A percentile compares a stretch with the other conserved stretches of the same genome.
These are phyloP conservation scores for Rosa hybrid DNA, from an alignment of 331 rosid species.

Conservation along the genomic window DNA sequence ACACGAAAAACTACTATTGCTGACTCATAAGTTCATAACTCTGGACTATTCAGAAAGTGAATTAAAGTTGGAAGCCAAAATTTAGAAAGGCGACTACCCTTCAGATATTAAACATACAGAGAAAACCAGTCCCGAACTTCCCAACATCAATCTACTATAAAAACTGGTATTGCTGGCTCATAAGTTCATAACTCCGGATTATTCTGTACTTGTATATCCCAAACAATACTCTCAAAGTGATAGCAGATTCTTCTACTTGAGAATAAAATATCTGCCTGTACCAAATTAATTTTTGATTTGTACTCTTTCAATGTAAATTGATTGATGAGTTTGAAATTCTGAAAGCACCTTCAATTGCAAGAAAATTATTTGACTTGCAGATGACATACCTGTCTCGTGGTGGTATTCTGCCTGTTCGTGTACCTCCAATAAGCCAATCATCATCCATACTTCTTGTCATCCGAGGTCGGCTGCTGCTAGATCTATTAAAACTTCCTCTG, in stretches of 20 bases:
- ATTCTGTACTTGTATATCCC: neutral
- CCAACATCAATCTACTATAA: neutral
- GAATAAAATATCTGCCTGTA: neutral
- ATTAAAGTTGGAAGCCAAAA: neutral
- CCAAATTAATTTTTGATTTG: neutral
- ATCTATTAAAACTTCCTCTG: constrained; percentile 45
- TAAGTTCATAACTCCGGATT: neutral
- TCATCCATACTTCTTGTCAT: constrained; percentile 54
- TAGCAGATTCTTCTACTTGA: neutral
- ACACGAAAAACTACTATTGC: neutral
- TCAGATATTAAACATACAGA: neutral
- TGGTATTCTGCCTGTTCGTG: constrained; percentile 68
- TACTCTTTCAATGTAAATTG: neutral
- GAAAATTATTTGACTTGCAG: neutral
- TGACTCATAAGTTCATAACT: neutral
- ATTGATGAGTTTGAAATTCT: neutral
- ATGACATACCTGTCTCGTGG: constrained; percentile 62
- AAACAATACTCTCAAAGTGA: neutral
- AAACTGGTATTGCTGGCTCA: neutral
- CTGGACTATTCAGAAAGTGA: neutral
- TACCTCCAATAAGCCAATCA: constrained; percentile 92
- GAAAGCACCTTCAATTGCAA: neutral
- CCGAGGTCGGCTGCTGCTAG: constrained; percentile 62
- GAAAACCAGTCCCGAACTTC: neutral
- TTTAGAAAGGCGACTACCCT: neutral